Evolutionary conservation across 2,329 filamentous ascomycete genomes (phyloP).

Genomic region (Aspergillus udagawae): DNA sequence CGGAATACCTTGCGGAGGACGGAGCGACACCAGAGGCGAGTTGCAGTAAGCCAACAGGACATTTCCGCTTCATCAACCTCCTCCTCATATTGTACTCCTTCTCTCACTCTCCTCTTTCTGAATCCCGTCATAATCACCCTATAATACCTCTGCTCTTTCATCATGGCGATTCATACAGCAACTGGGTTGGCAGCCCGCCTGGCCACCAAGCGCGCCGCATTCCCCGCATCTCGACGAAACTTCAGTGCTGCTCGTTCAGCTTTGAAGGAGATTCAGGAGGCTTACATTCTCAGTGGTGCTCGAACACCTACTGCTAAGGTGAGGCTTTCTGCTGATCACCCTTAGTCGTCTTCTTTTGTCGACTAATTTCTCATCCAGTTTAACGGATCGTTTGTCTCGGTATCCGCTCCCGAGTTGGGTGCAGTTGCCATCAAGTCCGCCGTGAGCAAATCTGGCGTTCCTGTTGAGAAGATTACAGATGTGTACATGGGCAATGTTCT

Average conservation of each 20-base stretch:
- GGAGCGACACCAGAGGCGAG: not conserved
- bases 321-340: constrained; percentile 9
- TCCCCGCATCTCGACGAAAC: constrained; percentile 46
- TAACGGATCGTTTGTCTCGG: constrained; percentile 82
- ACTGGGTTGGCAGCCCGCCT: constrained; percentile 24
- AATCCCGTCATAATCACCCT: not conserved
- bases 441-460: constrained; percentile 78
- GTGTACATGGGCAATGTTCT: constrained; percentile 98
- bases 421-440: constrained; percentile 90
- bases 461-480: constrained; percentile 74
- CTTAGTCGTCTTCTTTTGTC: not conserved
- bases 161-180: constrained; percentile 24
- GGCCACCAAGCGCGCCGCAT: constrained; percentile 21
- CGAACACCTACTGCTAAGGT: constrained; percentile 90
- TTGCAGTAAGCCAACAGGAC: not conserved
- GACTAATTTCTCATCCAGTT: constrained; percentile 56
- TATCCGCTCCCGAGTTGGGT: constrained; percentile 83
- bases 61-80: constrained; percentile 1
- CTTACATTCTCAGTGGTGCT: constrained; percentile 87
- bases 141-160: not conserved
- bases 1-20: constrained; percentile 17
- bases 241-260: constrained; percentile 49
- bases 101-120: not conserved
- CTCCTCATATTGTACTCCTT: constrained; percentile 1
- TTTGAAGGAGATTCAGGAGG: constrained; percentile 72